A percentile compares a stretch with the other conserved stretches of the same genome.
Evolutionary conservation across 768 basidiomycete species (phyloP).

Genomic region (Mrakia gelida): DNA sequence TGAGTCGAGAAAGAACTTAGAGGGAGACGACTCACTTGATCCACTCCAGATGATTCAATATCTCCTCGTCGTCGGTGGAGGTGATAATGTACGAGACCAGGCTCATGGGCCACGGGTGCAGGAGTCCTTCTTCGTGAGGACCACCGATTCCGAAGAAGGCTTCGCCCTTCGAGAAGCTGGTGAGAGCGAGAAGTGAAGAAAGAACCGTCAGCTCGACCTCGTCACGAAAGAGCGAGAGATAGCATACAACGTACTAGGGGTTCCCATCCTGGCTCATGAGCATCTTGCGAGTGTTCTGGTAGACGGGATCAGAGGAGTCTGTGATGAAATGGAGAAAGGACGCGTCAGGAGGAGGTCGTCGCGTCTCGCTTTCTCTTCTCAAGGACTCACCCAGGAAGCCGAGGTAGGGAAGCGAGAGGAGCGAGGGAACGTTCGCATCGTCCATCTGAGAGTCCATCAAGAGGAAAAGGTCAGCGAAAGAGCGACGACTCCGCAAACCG

Average conservation of each 20-base stretch:
- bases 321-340: not conserved
- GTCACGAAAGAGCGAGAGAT: conserved; percentile 50
- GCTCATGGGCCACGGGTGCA: conserved; percentile 81
- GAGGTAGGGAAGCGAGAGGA: conserved; percentile 73
- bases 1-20: conserved; percentile 56
- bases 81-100: conserved; percentile 70
- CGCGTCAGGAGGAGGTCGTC: too few relatives aligned
- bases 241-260: conserved; percentile 66
- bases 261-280: conserved; percentile 58
- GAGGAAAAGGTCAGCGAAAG: not conserved
- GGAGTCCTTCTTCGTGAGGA: conserved; percentile 62
- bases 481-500: not conserved
- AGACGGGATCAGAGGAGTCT: conserved; percentile 42
- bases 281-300: conserved; percentile 60
- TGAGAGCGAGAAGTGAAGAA: not conserved
- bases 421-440: conserved; percentile 79
- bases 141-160: conserved; percentile 50
- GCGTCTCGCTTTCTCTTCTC: not conserved
- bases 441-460: conserved; percentile 53
- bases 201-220: not conserved
- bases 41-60: conserved; percentile 57
- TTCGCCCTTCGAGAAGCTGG: not conserved
- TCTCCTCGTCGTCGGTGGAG: conserved; percentile 67
- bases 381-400: conserved; percentile 54
- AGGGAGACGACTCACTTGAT: conserved; percentile 65